phyloP scores from a whole-genome alignment of 805 yeast species.

The Scheffersomyces coipomensis region DNA sequence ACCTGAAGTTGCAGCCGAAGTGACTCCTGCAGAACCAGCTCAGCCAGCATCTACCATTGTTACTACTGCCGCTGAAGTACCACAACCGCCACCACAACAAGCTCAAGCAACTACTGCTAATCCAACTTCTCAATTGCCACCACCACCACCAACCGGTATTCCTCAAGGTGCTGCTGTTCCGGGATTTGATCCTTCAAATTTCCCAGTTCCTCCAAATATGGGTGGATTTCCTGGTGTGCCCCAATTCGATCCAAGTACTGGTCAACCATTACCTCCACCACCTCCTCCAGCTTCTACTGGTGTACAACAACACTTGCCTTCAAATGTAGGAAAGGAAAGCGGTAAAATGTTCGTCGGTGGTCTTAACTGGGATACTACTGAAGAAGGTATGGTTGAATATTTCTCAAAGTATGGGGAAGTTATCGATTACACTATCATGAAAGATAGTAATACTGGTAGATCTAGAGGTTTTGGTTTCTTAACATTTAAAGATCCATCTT shows the following conservation, averaged over 20 bases:
- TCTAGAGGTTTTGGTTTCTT: constrained; percentile 95
- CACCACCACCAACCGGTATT: constrained; percentile 2
- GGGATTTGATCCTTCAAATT: constrained; percentile 4
- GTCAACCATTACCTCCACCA: constrained; percentile 19
- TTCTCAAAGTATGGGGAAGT: constrained; percentile 89
- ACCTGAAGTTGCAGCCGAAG: constrained; percentile 4
- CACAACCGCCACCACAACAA: not conserved
- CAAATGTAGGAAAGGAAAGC: constrained; percentile 52
- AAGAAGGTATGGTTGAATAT: constrained; percentile 77
- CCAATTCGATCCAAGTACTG: not conserved
- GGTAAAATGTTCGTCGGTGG: constrained; percentile 97
- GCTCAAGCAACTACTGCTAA: constrained; percentile 4
- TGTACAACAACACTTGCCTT: constrained; percentile 13
- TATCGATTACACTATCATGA: constrained; percentile 86
- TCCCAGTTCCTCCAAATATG: constrained; percentile 8
- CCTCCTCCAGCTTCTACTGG: constrained; percentile 8
- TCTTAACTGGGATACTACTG: constrained; percentile 96
- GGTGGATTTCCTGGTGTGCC: constrained; percentile 5
- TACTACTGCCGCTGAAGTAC: constrained; percentile 1
- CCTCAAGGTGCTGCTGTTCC: constrained; percentile 4
- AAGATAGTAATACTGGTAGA: constrained; percentile 81
- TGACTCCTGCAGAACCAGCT: constrained; percentile 7
- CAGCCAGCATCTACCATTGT: constrained; percentile 7
- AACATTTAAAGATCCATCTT: constrained; percentile 75
- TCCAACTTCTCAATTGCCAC: constrained; percentile 8